Base-by-base conservation (phyloP, 2,329 filamentous ascomycete species). In the Knoxdaviesia proteae region DNA sequence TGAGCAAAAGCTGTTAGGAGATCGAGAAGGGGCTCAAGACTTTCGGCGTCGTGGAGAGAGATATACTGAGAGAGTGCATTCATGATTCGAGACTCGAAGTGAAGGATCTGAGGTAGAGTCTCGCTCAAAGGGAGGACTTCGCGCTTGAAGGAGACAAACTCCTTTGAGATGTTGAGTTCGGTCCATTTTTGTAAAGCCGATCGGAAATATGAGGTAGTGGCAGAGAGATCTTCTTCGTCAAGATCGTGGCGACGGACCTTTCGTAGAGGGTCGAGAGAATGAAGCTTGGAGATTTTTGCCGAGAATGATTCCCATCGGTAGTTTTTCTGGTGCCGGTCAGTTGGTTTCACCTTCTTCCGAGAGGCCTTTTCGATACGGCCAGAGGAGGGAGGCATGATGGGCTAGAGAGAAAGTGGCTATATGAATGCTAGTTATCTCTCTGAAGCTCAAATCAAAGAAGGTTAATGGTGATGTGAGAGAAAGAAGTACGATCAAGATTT, bases 1-100 rank as follows among this genome's bases (percentile, higher is more conserved):
- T 92, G 86, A n/a, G 90, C 87, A 55, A 98, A 87, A 36, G 90
- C 84, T 8, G 86, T 83, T 46, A 94, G 61, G n/a, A 98, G 71
- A 49, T 82, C 83, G 45, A 98, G 63, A 36, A 98, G 63, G 7
- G 90, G 83, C 54, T 98, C 87, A 46, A 94, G 64, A 2, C 82
- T 79, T 51, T 88, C 71, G 48, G 75, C 74, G 52, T 94, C 84
- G 47, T 79, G 77, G 52, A 73, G 73, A 42, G 77, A 73, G 47
- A 96, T 87, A 52, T 84, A 81, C 53, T 74, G 68, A 46, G 77
- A 71, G 47, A 99, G 65, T 46, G 80, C 58, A 36, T 74, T 74
- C 69, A 94, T 81, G 50, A 98, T 90, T 56, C 74, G 74, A 50
- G 83, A 74, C 61, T 93, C 80, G 58, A 93, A 82, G 63, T 96